Evolutionary conservation across 2,329 filamentous ascomycete species (phyloP).

Genomic region (Rhinocladiella similis): DNA sequence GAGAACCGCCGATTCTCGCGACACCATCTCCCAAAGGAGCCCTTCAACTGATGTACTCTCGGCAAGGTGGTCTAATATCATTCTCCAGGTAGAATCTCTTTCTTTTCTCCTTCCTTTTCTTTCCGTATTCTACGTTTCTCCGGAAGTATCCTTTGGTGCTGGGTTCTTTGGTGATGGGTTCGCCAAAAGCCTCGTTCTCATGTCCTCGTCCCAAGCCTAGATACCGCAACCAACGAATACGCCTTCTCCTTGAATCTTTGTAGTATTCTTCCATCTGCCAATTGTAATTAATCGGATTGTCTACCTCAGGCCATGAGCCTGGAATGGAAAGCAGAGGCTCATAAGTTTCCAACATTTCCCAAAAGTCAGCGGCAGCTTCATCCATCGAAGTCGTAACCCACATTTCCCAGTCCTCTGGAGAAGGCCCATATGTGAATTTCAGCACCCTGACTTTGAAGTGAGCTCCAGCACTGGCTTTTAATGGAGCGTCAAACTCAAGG

Average conservation of each 20-base stretch:
- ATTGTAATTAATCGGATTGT: background rate
- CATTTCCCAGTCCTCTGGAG: conserved; percentile 13
- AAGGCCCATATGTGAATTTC: conserved; percentile 2
- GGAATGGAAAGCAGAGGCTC: conserved; percentile 4
- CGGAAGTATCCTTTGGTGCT: background rate
- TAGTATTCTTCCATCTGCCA: background rate
- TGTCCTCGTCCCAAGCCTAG: background rate
- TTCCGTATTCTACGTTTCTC: background rate
- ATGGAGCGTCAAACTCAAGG: background rate
- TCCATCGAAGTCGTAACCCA: conserved; percentile 7
- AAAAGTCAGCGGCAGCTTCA: conserved; percentile 8
- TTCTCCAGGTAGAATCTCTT: conserved; percentile 1
- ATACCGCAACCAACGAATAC: background rate
- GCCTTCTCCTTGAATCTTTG: background rate
- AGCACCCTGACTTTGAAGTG: background rate
- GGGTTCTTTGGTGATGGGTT: too few relatives aligned
- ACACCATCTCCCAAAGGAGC: too few relatives aligned
- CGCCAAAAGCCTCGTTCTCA: background rate
- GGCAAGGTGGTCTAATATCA: background rate
- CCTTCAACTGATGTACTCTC: background rate
- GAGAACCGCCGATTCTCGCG: too few relatives aligned
- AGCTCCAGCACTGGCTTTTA: too few relatives aligned
- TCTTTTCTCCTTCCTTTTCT: background rate
- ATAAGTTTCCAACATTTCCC: background rate
- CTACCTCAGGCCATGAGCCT: conserved; percentile 3